Conservation (phyloP, 2,329 filamentous ascomycete species). For the Aspergillus sp. region DNA sequence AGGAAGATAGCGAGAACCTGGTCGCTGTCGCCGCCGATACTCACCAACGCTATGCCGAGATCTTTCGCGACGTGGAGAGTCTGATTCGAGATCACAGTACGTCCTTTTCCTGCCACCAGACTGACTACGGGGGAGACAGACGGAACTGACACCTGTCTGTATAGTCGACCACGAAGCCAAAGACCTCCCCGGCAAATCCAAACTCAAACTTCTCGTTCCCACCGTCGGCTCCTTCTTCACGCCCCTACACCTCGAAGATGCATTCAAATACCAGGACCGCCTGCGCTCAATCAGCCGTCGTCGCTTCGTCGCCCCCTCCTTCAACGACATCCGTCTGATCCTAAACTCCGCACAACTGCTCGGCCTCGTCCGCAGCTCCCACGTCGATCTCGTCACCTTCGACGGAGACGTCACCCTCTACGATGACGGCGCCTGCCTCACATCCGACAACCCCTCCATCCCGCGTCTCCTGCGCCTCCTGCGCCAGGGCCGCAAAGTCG, state of each 20-base stretch:
- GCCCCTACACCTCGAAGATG: slow-evolving; percentile 77
- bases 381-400: slow-evolving; percentile 85
- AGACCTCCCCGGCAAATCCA: slow-evolving; percentile 70
- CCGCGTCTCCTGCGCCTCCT: slow-evolving; percentile 68
- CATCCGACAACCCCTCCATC: slow-evolving; percentile 75
- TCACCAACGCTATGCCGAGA: slow-evolving; percentile 87
- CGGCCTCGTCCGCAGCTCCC: slow-evolving; percentile 73
- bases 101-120: background rate
- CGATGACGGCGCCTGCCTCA: slow-evolving; percentile 79
- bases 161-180: slow-evolving; percentile 69
- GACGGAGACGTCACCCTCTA: slow-evolving; percentile 98
- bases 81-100: slow-evolving; percentile 90
- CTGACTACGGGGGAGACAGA: background rate
- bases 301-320: slow-evolving; percentile 91
- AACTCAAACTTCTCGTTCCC: slow-evolving; percentile 88
- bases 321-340: slow-evolving; percentile 92
- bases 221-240: slow-evolving; percentile 94
- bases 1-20: slow-evolving; percentile 63
- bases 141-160: slow-evolving; percentile 1
- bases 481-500: slow-evolving; percentile 74
- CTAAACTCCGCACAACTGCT: slow-evolving; percentile 94
- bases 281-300: slow-evolving; percentile 84
- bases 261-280: slow-evolving; percentile 86
- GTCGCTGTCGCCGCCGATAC: slow-evolving; percentile 74
- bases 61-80: slow-evolving; percentile 87